Evolutionary conservation across 805 yeast species (phyloP).

Genomic region (Lipomyces yamadae): DNA sequence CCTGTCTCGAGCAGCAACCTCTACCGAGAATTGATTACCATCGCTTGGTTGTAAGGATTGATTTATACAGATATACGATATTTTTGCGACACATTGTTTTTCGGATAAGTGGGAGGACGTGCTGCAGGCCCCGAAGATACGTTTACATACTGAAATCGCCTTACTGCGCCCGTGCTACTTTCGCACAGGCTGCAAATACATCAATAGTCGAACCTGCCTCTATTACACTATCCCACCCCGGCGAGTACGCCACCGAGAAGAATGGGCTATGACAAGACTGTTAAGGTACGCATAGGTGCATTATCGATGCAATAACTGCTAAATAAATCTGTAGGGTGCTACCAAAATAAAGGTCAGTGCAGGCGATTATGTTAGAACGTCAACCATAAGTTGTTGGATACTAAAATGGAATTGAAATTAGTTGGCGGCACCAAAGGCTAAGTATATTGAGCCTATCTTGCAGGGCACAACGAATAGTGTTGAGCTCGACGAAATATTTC

Average conservation of each 20-base stretch:
- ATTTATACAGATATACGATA: not conserved
- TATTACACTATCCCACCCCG: not conserved
- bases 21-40: not conserved
- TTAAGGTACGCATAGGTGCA: slow-evolving; percentile 53
- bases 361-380: slow-evolving; percentile 9
- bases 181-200: not conserved
- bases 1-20: not conserved
- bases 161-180: not conserved
- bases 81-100: not conserved
- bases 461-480: slow-evolving; percentile 65
- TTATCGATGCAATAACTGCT: not conserved
- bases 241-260: not conserved
- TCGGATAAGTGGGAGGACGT: not conserved
- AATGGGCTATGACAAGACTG: slow-evolving; percentile 59
- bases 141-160: not conserved
- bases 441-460: slow-evolving; percentile 91
- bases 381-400: slow-evolving; percentile 18
- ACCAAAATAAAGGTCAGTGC: slow-evolving; percentile 60
- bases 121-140: not conserved
- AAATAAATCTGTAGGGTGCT: slow-evolving; percentile 54
- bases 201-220: not conserved
- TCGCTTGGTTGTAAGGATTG: not conserved
- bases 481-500: slow-evolving; percentile 71
- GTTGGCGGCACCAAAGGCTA: slow-evolving; percentile 97
- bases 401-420: slow-evolving; percentile 43